Percentiles rank a stretch among this genome's conserved stretches.
phyloP scores from a whole-genome alignment of 495 filamentous ascomycete genomes.

The Umbilicaria muhlenbergii region DNA sequence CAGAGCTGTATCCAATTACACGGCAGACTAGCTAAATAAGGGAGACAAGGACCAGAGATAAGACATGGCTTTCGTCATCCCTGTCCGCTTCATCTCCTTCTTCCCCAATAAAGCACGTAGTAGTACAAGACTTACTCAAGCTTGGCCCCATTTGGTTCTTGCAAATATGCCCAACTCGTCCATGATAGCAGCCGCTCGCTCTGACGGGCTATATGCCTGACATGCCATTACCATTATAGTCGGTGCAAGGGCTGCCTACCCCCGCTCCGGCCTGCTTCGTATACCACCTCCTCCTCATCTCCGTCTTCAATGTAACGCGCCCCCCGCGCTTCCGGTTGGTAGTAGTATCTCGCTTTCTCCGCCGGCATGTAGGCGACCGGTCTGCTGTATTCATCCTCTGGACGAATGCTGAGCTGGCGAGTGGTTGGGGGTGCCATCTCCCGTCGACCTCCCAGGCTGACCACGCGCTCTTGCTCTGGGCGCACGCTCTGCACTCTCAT shows the following conservation, averaged over 20 bases:
- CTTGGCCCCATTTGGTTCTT: too few relatives aligned
- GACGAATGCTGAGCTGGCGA: slow-evolving; percentile 21
- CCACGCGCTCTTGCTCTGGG: slow-evolving; percentile 21
- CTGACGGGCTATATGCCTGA: too few relatives aligned
- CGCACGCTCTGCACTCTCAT: slow-evolving; percentile 36
- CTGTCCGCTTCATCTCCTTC: too few relatives aligned
- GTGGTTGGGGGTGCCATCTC: slow-evolving; percentile 10
- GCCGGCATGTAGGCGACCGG: slow-evolving; percentile 1
- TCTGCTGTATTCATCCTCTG: slow-evolving; percentile 15
- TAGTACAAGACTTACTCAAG: too few relatives aligned
- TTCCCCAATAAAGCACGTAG: too few relatives aligned
- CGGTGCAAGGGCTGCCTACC: slow-evolving; percentile 3
- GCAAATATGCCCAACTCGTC: too few relatives aligned
- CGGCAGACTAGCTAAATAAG: too few relatives aligned
- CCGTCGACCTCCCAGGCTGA: slow-evolving; percentile 8
- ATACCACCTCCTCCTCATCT: slow-evolving; percentile 1
- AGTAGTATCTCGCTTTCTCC: slow-evolving; percentile 7
- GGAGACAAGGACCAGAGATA: too few relatives aligned
- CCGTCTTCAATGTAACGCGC: slow-evolving; percentile 3
- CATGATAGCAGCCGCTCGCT: too few relatives aligned
- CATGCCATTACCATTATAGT: neutral
- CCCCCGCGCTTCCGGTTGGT: slow-evolving; percentile 6
- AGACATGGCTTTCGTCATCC: too few relatives aligned
- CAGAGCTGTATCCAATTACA: too few relatives aligned
- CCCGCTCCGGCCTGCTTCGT: slow-evolving; percentile 1